Evolutionary conservation across 1,139 yeast genomes (phyloP), one percentile per base, ranked within the genome.

Genomic region (Insectozyma bohioensis): DNA sequence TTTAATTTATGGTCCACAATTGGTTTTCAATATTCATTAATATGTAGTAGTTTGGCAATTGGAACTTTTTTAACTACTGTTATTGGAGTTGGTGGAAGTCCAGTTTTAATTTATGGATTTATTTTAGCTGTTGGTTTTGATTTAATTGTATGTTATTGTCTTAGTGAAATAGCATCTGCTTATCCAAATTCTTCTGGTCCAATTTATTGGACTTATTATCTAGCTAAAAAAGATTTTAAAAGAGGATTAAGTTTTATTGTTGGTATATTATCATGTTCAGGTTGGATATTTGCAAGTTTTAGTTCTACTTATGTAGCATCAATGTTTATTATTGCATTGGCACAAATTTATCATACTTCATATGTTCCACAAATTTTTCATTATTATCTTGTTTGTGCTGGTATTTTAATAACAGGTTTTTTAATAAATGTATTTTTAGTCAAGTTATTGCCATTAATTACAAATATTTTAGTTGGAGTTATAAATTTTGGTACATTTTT

Each of bases 181-280:
- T 56, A 46, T 27, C 62, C 63, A 0, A 56, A 54, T 31, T 49
- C 59, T 14, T 49, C 58, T 6, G 62, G 58, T 15, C 63, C 56
- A 37, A 51, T 54, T 22, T 61, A 55, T 34, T 57, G 61, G 62
- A 53, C 61, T 8, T 46, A 52, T 41, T 46, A 45, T 19, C 40
- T 56, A 14, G 54, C 60, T 4, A 58, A 60, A 2, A 28, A 32
- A 8, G 36, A 38, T 10, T 44, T 33, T 21, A 49, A 47, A 25
- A 42, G 49, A 28, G 30, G 41, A 3, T 46, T 54, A 40, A 63
- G n/a, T n/a, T n/a, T n/a, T n/a, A n/a, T n/a, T n/a, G n/a, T n/a
- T n/a, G n/a, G n/a, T 75, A 19, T 71, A 8, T 55, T 72, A 31
- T 72, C 75, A 6, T 71, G 74, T 68, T 72, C n/a, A n/a, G n/a